These are phyloP conservation scores for Potentilla sterilis DNA, from an alignment of 306 rosid genomes.

Conservation along the genomic window DNA sequence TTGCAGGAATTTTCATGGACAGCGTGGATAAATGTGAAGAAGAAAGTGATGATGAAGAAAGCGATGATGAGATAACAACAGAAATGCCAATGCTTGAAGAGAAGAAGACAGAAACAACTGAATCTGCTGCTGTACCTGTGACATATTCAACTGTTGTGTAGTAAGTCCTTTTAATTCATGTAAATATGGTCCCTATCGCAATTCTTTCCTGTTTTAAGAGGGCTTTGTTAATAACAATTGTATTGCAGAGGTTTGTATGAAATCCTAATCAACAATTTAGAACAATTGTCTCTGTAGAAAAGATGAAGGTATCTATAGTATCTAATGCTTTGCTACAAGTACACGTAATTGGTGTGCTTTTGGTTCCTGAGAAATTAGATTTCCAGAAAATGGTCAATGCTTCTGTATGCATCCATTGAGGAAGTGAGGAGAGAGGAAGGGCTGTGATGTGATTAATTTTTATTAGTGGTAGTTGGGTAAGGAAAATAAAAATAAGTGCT, in stretches of 20 bases:
- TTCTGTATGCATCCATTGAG: too few species aligned
- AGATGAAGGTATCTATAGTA: too few species aligned
- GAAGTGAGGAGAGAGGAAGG: too few species aligned
- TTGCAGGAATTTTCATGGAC: slow-evolving; percentile 63
- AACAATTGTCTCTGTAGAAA: background rate
- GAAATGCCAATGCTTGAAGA: slow-evolving; percentile 51
- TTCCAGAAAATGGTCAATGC: too few species aligned
- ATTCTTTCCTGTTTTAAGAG: background rate
- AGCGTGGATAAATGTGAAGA: slow-evolving; percentile 63
- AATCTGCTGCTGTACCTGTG: slow-evolving; percentile 29
- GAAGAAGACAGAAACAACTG: slow-evolving; percentile 31
- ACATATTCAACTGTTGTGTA: slow-evolving; percentile 5
- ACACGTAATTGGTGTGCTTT: background rate
- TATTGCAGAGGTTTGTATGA: background rate
- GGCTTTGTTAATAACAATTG: background rate
- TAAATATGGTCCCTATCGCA: slow-evolving; percentile 32
- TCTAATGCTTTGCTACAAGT: background rate
- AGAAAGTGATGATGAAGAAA: slow-evolving; percentile 48
- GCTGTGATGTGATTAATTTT: too few species aligned
- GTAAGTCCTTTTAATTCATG: slow-evolving; percentile 15
- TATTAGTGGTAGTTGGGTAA: too few species aligned
- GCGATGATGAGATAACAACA: slow-evolving; percentile 21
- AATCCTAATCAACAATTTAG: background rate
- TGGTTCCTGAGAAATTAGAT: background rate
- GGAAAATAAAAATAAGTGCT: too few species aligned